Percentiles rank a stretch among this genome's conserved stretches.
These are phyloP conservation scores for Rhodotorula sp. DNA, from an alignment of 1,284 basidiomycete species.

Conservation along the genomic window DNA sequence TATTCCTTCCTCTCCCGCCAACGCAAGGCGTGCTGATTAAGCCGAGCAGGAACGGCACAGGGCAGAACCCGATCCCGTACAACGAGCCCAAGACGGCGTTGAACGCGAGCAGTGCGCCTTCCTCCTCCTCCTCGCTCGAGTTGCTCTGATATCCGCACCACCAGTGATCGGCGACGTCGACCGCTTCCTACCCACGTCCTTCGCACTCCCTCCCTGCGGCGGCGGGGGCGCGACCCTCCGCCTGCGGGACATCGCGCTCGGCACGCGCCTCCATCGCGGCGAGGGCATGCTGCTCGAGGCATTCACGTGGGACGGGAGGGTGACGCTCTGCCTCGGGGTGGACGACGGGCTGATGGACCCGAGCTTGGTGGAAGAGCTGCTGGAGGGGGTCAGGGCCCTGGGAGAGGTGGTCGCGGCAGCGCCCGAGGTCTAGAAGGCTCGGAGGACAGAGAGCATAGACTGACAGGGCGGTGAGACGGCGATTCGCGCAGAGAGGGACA, in stretches of 20 bases:
- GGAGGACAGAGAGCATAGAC: background rate
- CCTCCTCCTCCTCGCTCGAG: background rate
- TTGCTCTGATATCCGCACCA: too few species aligned
- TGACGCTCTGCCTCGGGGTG: conserved; percentile 27
- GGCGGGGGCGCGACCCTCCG: background rate
- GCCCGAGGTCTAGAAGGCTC: background rate
- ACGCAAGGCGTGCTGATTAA: background rate
- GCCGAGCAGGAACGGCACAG: background rate
- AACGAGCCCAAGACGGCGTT: conserved; percentile 21
- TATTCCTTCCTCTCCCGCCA: background rate
- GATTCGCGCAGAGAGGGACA: too few species aligned
- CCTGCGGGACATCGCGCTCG: conserved; percentile 23
- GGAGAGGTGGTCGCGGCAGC: conserved; percentile 3
- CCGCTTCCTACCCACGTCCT: conserved; percentile 24
- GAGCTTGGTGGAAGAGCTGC: conserved; percentile 8
- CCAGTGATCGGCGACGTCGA: conserved; percentile 41
- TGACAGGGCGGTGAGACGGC: too few species aligned
- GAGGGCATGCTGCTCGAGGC: conserved; percentile 37
- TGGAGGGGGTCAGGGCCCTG: conserved; percentile 10
- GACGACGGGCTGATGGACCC: conserved; percentile 25
- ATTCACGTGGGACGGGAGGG: conserved; percentile 27
- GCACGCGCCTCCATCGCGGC: conserved; percentile 31
- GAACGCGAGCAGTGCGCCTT: conserved; percentile 29
- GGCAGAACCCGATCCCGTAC: conserved; percentile 7
- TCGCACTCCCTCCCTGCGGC: conserved; percentile 1